A percentile compares a stretch with the other conserved stretches of the same genome.
Conservation (phyloP, 495 filamentous ascomycete genomes). For the Lasiosphaeriaceae sp. region DNA sequence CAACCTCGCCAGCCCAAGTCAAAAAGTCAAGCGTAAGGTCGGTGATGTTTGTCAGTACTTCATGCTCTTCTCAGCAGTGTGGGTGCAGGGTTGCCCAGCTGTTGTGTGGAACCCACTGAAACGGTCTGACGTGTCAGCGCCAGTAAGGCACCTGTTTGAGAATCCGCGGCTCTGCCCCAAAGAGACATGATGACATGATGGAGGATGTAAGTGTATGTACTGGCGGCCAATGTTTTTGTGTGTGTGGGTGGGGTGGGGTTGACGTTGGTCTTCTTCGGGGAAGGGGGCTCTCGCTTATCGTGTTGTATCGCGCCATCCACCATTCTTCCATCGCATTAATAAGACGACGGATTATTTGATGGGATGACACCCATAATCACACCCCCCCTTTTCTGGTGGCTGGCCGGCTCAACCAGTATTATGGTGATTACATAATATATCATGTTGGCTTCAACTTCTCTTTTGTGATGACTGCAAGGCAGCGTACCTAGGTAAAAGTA, state of each 20-base stretch:
- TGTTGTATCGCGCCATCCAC: not conserved
- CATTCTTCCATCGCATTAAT: not conserved
- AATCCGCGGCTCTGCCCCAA: slow-evolving; percentile 23
- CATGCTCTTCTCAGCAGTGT: not conserved
- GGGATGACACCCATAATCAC: too few species aligned
- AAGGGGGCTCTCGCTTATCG: slow-evolving; percentile 3
- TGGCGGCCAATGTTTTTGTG: not conserved
- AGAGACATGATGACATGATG: not conserved
- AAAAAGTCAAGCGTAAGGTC: too few species aligned
- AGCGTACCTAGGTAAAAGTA: too few species aligned
- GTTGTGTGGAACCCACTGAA: slow-evolving; percentile 14
- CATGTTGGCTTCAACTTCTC: too few species aligned
- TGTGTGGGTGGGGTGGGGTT: not conserved
- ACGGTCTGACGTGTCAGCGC: slow-evolving; percentile 14
- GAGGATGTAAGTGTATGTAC: not conserved
- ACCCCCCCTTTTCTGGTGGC: too few species aligned
- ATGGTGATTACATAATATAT: too few species aligned
- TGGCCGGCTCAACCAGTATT: too few species aligned
- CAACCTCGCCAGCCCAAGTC: not conserved
- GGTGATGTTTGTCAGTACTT: too few species aligned
- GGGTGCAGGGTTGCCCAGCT: too few species aligned
- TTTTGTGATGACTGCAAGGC: too few species aligned
- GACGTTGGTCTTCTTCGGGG: too few species aligned
- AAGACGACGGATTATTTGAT: too few species aligned
- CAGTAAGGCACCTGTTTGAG: slow-evolving; percentile 22